phyloP scores from a whole-genome alignment of 2,329 filamentous ascomycete genomes.

The Colletotrichum australisinense region DNA sequence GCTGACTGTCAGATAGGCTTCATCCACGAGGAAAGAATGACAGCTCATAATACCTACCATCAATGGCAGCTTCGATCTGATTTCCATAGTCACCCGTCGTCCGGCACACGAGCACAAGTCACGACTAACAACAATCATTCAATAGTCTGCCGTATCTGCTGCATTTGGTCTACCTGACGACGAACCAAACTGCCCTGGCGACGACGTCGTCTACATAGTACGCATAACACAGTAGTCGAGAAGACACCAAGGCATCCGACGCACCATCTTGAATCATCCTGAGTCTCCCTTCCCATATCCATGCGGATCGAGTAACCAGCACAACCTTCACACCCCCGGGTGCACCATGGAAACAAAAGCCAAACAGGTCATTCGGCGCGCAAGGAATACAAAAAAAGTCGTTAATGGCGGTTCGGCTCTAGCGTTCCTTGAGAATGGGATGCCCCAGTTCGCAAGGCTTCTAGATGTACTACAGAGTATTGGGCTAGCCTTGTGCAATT shows the following conservation, averaged over 20 bases:
- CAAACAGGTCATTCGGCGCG: slow-evolving; percentile 21
- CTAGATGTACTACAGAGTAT: slow-evolving; percentile 26
- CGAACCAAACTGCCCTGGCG: neutral
- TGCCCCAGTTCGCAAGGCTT: slow-evolving; percentile 32
- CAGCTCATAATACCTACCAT: neutral
- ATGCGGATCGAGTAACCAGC: neutral
- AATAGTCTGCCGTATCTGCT: neutral
- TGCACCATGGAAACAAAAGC: slow-evolving; percentile 9
- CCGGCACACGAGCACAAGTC: neutral
- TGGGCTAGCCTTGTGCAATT: slow-evolving; percentile 35
- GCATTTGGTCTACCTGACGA: neutral
- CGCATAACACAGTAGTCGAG: neutral
- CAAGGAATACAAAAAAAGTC: slow-evolving; percentile 9
- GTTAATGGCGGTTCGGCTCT: slow-evolving; percentile 26
- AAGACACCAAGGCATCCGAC: neutral
- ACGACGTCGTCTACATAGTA: neutral
- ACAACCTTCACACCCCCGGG: neutral
- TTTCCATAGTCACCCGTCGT: neutral
- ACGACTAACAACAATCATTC: neutral
- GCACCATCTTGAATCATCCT: neutral
- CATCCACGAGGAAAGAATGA: neutral
- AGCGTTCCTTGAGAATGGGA: slow-evolving; percentile 20
- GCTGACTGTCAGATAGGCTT: neutral
- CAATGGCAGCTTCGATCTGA: too few species aligned
- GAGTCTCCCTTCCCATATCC: slow-evolving; percentile 1